phyloP scores from a whole-genome alignment of 2,329 filamentous ascomycete species.

The Akanthomyces uredinophilus region DNA sequence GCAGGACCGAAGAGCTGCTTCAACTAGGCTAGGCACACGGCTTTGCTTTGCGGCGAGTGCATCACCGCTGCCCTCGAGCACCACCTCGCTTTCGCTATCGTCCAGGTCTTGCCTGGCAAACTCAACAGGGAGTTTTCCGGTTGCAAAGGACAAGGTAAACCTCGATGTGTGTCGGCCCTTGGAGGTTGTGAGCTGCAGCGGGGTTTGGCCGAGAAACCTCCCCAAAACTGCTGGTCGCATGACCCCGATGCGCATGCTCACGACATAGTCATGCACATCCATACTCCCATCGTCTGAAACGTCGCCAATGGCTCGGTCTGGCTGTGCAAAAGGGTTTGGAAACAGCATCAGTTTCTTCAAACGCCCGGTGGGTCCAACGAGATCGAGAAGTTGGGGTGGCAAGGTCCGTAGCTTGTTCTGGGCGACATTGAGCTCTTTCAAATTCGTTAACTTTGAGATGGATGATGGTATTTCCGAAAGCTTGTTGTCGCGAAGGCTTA shows the following conservation, averaged over 20 bases:
- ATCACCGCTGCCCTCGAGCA: slow-evolving; percentile 8
- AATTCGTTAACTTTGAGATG: slow-evolving; percentile 52
- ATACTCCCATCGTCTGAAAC: slow-evolving; percentile 6
- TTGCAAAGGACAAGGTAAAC: neutral
- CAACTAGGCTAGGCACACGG: slow-evolving; percentile 45
- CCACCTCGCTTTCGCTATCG: slow-evolving; percentile 4
- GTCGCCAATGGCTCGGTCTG: slow-evolving; percentile 23
- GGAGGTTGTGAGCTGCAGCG: slow-evolving; percentile 10
- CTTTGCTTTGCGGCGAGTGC: slow-evolving; percentile 20
- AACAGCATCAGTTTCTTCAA: slow-evolving; percentile 51
- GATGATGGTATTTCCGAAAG: slow-evolving; percentile 56
- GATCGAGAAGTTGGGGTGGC: slow-evolving; percentile 56
- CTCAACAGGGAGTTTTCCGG: slow-evolving; percentile 17
- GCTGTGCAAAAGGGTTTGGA: slow-evolving; percentile 58
- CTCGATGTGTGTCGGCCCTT: slow-evolving; percentile 10
- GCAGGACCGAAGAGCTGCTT: slow-evolving; percentile 44
- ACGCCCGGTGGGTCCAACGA: slow-evolving; percentile 42
- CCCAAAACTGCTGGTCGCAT: neutral
- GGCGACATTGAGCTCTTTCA: slow-evolving; percentile 60
- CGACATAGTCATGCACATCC: slow-evolving; percentile 14
- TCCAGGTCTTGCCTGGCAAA: slow-evolving; percentile 12
- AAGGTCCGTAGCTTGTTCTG: slow-evolving; percentile 57
- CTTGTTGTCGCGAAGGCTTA: slow-evolving; percentile 61
- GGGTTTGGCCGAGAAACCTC: slow-evolving; percentile 13
- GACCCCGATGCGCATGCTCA: slow-evolving; percentile 1